A percentile compares a stretch with the other conserved stretches of the same genome.
Conservation (phyloP, 108 stramenopile species). For the Nitzschia palea region DNA sequence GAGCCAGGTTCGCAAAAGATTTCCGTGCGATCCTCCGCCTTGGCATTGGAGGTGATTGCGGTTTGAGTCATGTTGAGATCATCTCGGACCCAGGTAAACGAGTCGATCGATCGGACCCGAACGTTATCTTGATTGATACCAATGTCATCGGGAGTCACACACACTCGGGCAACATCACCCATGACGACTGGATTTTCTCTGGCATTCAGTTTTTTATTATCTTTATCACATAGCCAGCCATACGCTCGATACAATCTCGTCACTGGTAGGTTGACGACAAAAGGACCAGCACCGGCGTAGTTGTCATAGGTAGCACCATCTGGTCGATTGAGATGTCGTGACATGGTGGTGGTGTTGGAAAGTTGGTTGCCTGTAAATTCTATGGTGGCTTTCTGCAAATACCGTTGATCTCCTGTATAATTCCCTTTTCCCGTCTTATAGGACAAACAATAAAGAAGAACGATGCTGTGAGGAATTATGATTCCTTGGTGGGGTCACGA, state of each 20-base stretch:
- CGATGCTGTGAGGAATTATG: no score
- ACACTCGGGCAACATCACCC: conserved; percentile 10
- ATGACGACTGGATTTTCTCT: background rate
- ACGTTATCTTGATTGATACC: background rate
- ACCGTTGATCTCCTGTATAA: background rate
- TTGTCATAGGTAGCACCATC: background rate
- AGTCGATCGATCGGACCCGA: background rate
- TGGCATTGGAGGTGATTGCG: conserved; percentile 1
- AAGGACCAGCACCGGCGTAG: background rate
- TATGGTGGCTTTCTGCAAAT: background rate
- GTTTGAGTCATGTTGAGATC: background rate
- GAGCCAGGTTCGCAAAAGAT: conserved; percentile 1
- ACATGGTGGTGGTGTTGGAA: background rate
- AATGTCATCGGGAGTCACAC: conserved; percentile 4
- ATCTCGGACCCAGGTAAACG: background rate
- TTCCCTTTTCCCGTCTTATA: background rate
- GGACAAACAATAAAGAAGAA: background rate
- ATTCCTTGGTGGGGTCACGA: no score
- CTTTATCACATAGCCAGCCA: background rate
- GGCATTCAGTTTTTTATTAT: background rate
- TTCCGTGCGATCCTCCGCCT: background rate
- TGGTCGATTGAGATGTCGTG: background rate
- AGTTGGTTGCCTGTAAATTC: background rate
- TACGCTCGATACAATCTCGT: background rate
- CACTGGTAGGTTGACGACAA: background rate